These are phyloP conservation scores for Digitaria exilis DNA, from an alignment of 202 grass and related monocot species.

Conservation along the genomic window DNA sequence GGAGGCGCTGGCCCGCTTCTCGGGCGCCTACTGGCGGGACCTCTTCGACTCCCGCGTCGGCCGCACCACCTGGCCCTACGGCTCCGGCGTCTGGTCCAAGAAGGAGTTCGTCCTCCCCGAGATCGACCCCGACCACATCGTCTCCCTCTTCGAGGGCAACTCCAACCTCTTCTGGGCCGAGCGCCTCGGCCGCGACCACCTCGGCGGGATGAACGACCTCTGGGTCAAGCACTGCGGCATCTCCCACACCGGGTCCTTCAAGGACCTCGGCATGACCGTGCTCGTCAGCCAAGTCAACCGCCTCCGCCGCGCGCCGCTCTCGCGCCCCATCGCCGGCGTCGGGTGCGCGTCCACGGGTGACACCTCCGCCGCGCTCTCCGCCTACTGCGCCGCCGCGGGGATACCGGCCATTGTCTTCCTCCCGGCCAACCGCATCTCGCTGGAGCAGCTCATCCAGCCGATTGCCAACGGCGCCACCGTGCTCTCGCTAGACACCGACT, in stretches of 20 bases:
- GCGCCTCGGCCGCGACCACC: constrained; percentile 85
- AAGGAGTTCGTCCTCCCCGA: constrained; percentile 95
- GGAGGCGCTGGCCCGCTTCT: constrained; percentile 58
- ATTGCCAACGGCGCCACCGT: constrained; percentile 89
- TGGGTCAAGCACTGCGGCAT: constrained; percentile 99
- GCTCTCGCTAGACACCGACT: constrained; percentile 83
- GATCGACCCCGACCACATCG: constrained; percentile 88
- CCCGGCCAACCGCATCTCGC: constrained; percentile 79
- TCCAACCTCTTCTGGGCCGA: constrained; percentile 99
- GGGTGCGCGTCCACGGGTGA: constrained; percentile 82
- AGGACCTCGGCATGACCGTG: constrained; percentile 99
- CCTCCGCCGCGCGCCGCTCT: constrained; percentile 69
- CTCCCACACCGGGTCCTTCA: constrained; percentile 94
- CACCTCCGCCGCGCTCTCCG: constrained; percentile 85
- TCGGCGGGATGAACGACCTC: constrained; percentile 89
- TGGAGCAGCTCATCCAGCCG: constrained; percentile 88
- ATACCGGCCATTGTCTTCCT: constrained; percentile 88
- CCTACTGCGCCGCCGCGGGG: constrained; percentile 84
- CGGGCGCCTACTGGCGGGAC: constrained; percentile 89
- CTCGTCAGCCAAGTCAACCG: constrained; percentile 96
- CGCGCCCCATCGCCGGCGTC: constrained; percentile 76
- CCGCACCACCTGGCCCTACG: constrained; percentile 84
- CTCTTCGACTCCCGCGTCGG: constrained; percentile 94
- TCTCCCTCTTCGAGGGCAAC: constrained; percentile 98
- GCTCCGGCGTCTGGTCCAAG: constrained; percentile 97